Evolutionary conservation across 345 rosid genomes (phyloP).

Genomic region (Iberis pinnata): DNA sequence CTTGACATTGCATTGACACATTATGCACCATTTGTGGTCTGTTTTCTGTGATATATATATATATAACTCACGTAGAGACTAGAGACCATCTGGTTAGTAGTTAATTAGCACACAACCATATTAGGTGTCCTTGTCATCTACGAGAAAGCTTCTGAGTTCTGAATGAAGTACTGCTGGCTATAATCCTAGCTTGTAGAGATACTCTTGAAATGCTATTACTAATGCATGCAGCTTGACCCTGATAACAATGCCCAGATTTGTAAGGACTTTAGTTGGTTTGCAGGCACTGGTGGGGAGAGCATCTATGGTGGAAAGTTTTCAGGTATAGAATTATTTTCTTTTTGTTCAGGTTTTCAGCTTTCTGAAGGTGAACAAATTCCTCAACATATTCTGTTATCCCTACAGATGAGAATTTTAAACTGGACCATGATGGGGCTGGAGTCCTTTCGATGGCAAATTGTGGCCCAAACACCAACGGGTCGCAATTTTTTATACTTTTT

Average conservation of each 20-base stretch:
- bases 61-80: no score
- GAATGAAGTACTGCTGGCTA: no score
- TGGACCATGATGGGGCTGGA: slow-evolving; percentile 76
- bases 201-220: slow-evolving; percentile 6
- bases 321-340: slow-evolving; percentile 48
- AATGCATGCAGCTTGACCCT: slow-evolving; percentile 33
- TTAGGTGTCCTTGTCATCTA: no score
- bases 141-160: no score
- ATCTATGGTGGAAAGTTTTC: slow-evolving; percentile 93
- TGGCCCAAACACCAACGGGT: slow-evolving; percentile 90
- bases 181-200: background rate
- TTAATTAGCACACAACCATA: background rate
- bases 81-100: background rate
- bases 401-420: slow-evolving; percentile 85
- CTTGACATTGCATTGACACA: background rate
- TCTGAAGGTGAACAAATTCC: background rate
- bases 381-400: background rate
- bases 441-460: slow-evolving; percentile 93
- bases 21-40: slow-evolving; percentile 3
- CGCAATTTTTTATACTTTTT: slow-evolving; percentile 88
- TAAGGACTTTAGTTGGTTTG: slow-evolving; percentile 65
- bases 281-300: slow-evolving; percentile 99
- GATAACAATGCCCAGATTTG: slow-evolving; percentile 41
- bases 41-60: background rate
- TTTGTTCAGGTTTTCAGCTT: slow-evolving; percentile 7